phyloP scores from a whole-genome alignment of 2,329 filamentous ascomycete species.

The Fusarium austroafricanum region DNA sequence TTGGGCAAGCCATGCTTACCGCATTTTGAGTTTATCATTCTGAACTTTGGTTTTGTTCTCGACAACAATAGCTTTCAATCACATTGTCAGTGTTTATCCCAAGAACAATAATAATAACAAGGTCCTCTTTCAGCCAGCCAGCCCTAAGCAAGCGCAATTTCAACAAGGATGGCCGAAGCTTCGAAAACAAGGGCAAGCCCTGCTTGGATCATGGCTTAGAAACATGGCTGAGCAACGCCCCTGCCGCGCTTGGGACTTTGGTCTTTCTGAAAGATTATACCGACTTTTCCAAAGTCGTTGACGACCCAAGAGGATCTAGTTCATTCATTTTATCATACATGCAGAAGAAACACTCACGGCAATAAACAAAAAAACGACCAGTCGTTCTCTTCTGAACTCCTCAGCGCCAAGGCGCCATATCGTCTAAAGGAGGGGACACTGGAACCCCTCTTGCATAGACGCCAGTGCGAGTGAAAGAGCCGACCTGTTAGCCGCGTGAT shows the following conservation, averaged over 20 bases:
- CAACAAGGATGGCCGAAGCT: constrained; percentile 14
- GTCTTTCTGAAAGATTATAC: neutral
- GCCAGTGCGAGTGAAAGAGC: constrained; percentile 46
- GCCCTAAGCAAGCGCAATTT: constrained; percentile 23
- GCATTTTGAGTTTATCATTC: constrained; percentile 13
- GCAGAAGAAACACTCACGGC: neutral
- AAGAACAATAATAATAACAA: neutral
- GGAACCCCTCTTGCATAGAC: constrained; percentile 46
- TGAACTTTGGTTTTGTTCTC: neutral
- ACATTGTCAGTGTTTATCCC: neutral
- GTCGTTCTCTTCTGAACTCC: constrained; percentile 23
- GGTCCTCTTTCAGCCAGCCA: constrained; percentile 13
- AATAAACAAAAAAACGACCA: constrained; percentile 11
- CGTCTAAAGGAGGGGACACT: constrained; percentile 26
- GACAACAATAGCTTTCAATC: constrained; percentile 5
- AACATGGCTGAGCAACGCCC: constrained; percentile 37
- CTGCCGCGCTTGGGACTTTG: constrained; percentile 13
- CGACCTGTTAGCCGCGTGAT: constrained; percentile 47
- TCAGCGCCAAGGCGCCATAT: constrained; percentile 25
- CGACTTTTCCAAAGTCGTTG: constrained; percentile 1
- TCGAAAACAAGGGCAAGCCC: constrained; percentile 17
- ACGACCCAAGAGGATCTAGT: neutral
- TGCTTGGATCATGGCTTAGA: constrained; percentile 30
- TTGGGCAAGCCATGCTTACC: constrained; percentile 10
- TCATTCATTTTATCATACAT: neutral